Evolutionary conservation across 495 filamentous ascomycete genomes (phyloP).

Genomic region (Hyaloscypha bicolor): DNA sequence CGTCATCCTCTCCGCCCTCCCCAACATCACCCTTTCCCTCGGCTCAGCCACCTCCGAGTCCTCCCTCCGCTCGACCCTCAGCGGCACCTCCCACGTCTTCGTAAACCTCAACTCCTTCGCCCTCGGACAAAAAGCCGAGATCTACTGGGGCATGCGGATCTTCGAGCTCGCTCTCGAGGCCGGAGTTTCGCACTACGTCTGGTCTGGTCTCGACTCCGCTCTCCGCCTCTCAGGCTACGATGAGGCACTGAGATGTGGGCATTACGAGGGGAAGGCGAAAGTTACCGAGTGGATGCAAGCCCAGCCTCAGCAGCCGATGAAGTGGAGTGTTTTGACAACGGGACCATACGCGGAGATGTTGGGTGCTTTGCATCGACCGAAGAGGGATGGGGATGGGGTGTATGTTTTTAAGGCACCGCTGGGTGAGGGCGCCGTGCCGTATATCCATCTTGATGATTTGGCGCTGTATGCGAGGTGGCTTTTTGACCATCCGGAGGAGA

Average conservation of each 20-base stretch:
- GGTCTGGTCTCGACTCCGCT: not conserved
- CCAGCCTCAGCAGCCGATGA: constrained; percentile 25
- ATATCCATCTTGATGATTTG: constrained; percentile 33
- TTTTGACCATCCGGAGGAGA: constrained; percentile 25
- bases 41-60: constrained; percentile 39
- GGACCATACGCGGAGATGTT: constrained; percentile 31
- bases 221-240: not conserved
- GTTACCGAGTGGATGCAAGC: not conserved
- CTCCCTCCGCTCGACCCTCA: constrained; percentile 33
- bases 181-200: not conserved
- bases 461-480: constrained; percentile 32
- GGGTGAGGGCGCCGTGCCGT: constrained; percentile 29
- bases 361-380: constrained; percentile 12
- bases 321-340: constrained; percentile 36
- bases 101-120: not conserved
- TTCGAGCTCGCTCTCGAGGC: not conserved
- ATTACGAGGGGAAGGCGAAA: not conserved
- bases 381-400: constrained; percentile 1
- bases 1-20: constrained; percentile 40
- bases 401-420: constrained; percentile 30
- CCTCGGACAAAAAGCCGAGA: not conserved
- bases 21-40: constrained; percentile 39
- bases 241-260: not conserved
- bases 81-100: not conserved
- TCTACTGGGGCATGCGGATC: not conserved